Conservation (phyloP, 768 basidiomycete species). For the Lentinula raphanica region DNA sequence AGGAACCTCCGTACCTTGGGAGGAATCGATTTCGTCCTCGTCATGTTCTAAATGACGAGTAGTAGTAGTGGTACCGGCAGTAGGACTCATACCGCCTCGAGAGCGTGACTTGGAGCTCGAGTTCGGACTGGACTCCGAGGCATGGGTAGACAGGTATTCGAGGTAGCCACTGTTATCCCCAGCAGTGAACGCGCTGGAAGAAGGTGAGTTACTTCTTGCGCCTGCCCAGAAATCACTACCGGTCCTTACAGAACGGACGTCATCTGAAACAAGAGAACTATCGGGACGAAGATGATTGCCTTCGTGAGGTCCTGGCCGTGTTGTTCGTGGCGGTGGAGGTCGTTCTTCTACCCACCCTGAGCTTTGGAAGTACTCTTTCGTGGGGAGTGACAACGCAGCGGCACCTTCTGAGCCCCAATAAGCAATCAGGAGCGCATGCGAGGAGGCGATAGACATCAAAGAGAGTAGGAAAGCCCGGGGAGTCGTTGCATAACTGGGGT, state of each 20-base stretch:
- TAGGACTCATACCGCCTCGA: not conserved
- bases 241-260: slow-evolving; percentile 48
- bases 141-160: slow-evolving; percentile 6
- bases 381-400: slow-evolving; percentile 75
- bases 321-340: slow-evolving; percentile 12
- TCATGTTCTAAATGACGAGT: not conserved
- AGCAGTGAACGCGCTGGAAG: slow-evolving; percentile 52
- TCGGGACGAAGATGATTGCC: not conserved
- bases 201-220: slow-evolving; percentile 46
- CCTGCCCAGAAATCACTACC: slow-evolving; percentile 79
- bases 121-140: slow-evolving; percentile 8
- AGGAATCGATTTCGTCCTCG: slow-evolving; percentile 51
- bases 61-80: not conserved
- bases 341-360: slow-evolving; percentile 71
- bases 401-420: slow-evolving; percentile 79
- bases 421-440: slow-evolving; percentile 76
- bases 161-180: slow-evolving; percentile 18
- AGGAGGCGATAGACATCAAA: slow-evolving; percentile 56
- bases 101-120: slow-evolving; percentile 3
- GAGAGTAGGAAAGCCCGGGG: slow-evolving; percentile 78
- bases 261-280: slow-evolving; percentile 19
- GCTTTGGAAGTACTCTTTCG: slow-evolving; percentile 81
- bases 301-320: slow-evolving; percentile 10
- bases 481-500: slow-evolving; percentile 52
- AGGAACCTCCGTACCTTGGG: slow-evolving; percentile 55